These are phyloP conservation scores for Penicillium sclerotiorum DNA, from an alignment of 2,329 filamentous ascomycete species.

Conservation along the genomic window DNA sequence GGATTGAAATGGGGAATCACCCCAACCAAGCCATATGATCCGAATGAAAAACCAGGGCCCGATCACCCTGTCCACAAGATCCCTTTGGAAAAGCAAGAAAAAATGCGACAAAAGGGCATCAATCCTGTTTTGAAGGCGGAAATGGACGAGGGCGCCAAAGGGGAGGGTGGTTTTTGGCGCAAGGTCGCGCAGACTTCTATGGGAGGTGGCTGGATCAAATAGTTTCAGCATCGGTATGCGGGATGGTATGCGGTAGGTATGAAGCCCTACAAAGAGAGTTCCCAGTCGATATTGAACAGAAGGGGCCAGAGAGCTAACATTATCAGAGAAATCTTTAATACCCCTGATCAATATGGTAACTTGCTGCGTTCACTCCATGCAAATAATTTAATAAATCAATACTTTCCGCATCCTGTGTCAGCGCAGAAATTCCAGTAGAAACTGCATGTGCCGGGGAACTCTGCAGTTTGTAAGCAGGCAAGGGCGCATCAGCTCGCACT, in stretches of 20 bases:
- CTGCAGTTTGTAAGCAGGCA: no score
- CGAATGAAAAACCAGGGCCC: constrained; percentile 9
- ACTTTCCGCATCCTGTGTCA: no score
- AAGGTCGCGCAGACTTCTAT: constrained; percentile 19
- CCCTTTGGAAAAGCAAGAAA: constrained; percentile 44
- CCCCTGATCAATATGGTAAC: no score
- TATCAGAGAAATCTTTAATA: no score
- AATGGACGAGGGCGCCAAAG: constrained; percentile 50
- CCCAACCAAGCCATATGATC: constrained; percentile 10
- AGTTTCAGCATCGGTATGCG: not conserved
- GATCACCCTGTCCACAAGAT: constrained; percentile 22
- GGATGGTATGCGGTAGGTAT: not conserved
- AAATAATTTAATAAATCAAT: no score
- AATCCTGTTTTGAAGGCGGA: constrained; percentile 51
- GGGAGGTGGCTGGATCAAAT: constrained; percentile 18
- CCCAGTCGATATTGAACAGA: no score
- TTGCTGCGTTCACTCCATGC: no score
- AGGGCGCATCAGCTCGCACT: no score
- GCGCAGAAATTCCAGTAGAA: no score
- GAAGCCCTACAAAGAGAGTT: no score
- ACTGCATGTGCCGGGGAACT: no score
- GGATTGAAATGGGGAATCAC: constrained; percentile 15
- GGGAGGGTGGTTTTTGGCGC: constrained; percentile 30
- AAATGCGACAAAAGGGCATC: constrained; percentile 51
- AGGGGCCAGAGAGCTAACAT: no score